These are phyloP conservation scores for Kodamaea laetipori DNA, from an alignment of 805 yeast species.

Conservation along the genomic window DNA sequence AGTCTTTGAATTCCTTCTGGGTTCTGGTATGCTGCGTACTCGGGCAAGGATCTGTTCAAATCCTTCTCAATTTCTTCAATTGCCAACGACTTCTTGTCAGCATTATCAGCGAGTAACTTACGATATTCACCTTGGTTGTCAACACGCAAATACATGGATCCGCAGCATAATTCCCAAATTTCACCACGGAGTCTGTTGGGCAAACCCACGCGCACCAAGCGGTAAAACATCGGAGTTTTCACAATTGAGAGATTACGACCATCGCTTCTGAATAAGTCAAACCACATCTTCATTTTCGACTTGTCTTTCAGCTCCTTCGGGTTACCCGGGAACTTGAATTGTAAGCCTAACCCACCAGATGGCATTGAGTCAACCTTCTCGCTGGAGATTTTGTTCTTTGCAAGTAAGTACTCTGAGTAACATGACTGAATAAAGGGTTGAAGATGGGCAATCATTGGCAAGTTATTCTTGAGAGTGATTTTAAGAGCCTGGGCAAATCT, in stretches of 20 bases:
- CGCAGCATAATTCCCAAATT: slow-evolving; percentile 90
- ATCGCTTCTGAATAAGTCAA: slow-evolving; percentile 78
- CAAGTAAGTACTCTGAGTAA: slow-evolving; percentile 81
- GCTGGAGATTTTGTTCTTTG: slow-evolving; percentile 52
- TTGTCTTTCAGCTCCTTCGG: slow-evolving; percentile 75
- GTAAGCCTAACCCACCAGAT: slow-evolving; percentile 82
- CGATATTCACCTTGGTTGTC: slow-evolving; percentile 62
- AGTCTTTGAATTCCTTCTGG: slow-evolving; percentile 82
- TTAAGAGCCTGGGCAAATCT: slow-evolving; percentile 72
- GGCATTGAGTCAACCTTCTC: slow-evolving; percentile 58
- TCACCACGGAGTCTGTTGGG: slow-evolving; percentile 97
- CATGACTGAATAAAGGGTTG: slow-evolving; percentile 67
- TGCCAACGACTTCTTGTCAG: slow-evolving; percentile 71
- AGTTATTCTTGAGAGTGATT: slow-evolving; percentile 59
- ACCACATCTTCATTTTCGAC: slow-evolving; percentile 89
- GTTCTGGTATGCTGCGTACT: slow-evolving; percentile 89
- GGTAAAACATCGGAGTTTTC: slow-evolving; percentile 74
- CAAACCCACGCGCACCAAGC: slow-evolving; percentile 83
- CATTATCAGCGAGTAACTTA: slow-evolving; percentile 58
- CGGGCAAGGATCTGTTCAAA: slow-evolving; percentile 90
- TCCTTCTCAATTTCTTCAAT: slow-evolving; percentile 97
- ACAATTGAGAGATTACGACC: slow-evolving; percentile 83
- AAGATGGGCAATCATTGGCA: slow-evolving; percentile 60
- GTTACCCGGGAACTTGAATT: slow-evolving; percentile 88
- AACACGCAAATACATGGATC: slow-evolving; percentile 76